Evolutionary conservation across 805 yeast species (phyloP), one percentile per base, ranked within the genome.

Genomic region (Ogataea thermomethanolica): DNA sequence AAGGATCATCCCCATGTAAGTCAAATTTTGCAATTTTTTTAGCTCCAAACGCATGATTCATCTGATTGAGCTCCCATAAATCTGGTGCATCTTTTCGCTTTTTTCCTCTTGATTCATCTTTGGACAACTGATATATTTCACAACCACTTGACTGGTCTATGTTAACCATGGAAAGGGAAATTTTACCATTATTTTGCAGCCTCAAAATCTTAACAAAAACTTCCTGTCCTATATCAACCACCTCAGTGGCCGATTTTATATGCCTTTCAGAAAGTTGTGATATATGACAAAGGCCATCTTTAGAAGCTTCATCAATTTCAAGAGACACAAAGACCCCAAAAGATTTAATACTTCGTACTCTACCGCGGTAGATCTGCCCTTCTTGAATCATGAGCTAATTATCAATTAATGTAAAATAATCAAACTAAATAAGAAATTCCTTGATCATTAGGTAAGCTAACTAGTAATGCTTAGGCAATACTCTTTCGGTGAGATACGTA

Each of bases 31-130:
- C 39, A 17, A 39, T 27, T 33, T 45, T 53, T 14, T 53, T 56
- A n/a, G 53, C 59, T 7, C 60, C 65, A 46, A 45, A 62, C 2
- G 65, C 66, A 21, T 58, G 54, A 30, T 51, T 84, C 32, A 90
- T 64, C 56, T 90, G 96, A 25, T 84, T 70, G 37, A 86, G 71
- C 56, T 91, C 97, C 95, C 96, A 90, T 41, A 88, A 64, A 61
- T 90, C 98, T 0, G 95, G 95, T 0, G 95, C 84, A 0, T 95
- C 82, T 25, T 82, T 59, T 37, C 85, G 70, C 45, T 70, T 64
- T 45, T 61, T 66, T 14, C 49, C 41, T 29, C 48, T 33, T 22
- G 34, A 37, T 29, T 28, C 41, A 23, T 30, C 49, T 6, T 29
- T 13, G 11, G 33, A 46, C 29, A 17, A 30, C 33, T 33, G 39